Evolutionary conservation across 2,329 filamentous ascomycete species (phyloP), one percentile per base, ranked within the genome.

Genomic region (Xylariaceae sp.): DNA sequence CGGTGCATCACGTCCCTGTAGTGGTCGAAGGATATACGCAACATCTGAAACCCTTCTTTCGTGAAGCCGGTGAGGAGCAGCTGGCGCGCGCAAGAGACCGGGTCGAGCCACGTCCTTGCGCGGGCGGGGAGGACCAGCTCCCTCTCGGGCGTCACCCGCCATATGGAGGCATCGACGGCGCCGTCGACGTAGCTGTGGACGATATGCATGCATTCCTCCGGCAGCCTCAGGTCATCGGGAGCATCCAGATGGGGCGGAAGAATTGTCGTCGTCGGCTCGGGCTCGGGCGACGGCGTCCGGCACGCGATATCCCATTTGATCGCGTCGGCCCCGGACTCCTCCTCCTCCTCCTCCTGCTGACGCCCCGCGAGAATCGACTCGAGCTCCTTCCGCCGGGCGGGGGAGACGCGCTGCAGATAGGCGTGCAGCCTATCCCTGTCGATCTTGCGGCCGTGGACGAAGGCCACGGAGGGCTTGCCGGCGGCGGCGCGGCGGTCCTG

Each of bases 131-230:
- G 50, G 21, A 61, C 42, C 12, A 62, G 20, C 29, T 59, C 52
- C 20, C 47, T 54, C n/a, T 58, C 46, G 12, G 48, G 40, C 2
- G 52, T 53, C 7, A 32, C 53, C 16, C 52, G 43, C 58, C 60
- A 64, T 12, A 59, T 19, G 1, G 42, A 32, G 3, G 43, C 45
- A 2, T 60, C 60, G 37, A 63, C 57, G 41, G 58, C 60, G 23
- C 61, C 62, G 10, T 44, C 42, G 21, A 64, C 48, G 44, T 60
- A 64, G n/a, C 40, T 37, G 12, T 56, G 57, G 2, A 64, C 44
- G 50, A 66, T 62, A 40, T 57, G 60, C 52, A 63, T 47, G 41
- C 64, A 63, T 19, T 64, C 62, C 37, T 66, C 62, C 1, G 64
- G 57, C 10, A 64, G 50, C 44, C 59, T 46, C 49, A 64, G 45